Percentiles rank a stretch among this genome's conserved stretches.
Conservation (phyloP, 345 rosid species). For the Combretum micranthum region DNA sequence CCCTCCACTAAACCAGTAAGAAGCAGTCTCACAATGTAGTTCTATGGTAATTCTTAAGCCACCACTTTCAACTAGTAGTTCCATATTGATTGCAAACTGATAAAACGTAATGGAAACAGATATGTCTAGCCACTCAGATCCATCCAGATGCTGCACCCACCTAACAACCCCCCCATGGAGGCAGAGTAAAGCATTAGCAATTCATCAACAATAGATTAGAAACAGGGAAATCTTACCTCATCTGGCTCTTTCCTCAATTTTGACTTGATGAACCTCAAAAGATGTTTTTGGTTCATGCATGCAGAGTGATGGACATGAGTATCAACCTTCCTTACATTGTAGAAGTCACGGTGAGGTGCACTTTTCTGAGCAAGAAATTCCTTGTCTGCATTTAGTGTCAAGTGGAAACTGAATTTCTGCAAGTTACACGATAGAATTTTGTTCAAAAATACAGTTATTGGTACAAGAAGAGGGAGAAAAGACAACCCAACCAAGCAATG, state of each 20-base stretch:
- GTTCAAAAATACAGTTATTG: background rate
- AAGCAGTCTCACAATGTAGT: too few species aligned
- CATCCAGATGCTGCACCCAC: too few species aligned
- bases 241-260: conserved; percentile 95
- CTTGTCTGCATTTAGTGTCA: conserved; percentile 97
- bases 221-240: conserved; percentile 51
- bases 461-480: background rate
- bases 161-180: too few species aligned
- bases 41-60: too few species aligned
- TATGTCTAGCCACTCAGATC: too few species aligned
- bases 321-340: conserved; percentile 97
- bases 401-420: conserved; percentile 97
- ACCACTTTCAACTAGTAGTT: too few species aligned
- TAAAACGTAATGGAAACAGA: too few species aligned
- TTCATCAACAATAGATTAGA: background rate
- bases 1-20: too few species aligned
- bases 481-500: background rate
- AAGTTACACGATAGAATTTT: conserved; percentile 1
- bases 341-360: conserved; percentile 99
- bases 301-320: conserved; percentile 99
- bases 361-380: conserved; percentile 99
- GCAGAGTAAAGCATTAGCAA: background rate
- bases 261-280: conserved; percentile 94
- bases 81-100: too few species aligned
- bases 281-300: conserved; percentile 99